A percentile compares a stretch with the other conserved stretches of the same genome.
phyloP scores from a whole-genome alignment of 2,329 filamentous ascomycete genomes.

The Coniochaeta sp. region DNA sequence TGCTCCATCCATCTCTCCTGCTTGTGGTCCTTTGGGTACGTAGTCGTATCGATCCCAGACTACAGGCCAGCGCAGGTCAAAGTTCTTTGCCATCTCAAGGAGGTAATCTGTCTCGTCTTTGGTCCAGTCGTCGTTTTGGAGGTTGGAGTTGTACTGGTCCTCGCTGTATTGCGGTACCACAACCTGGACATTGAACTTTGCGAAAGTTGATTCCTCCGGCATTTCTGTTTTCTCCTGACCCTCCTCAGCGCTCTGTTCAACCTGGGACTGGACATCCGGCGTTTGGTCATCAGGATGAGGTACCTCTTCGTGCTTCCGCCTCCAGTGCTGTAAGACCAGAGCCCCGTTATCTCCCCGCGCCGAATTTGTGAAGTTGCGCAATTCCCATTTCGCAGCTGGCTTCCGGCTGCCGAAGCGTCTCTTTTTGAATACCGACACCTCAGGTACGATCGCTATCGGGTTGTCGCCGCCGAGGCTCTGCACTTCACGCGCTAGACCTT shows the following conservation, averaged over 20 bases:
- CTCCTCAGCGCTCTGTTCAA: conserved; percentile 20
- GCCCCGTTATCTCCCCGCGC: conserved; percentile 58
- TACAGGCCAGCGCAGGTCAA: conserved; percentile 82
- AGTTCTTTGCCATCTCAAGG: conserved; percentile 66
- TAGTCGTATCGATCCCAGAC: conserved; percentile 92
- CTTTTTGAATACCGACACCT: conserved; percentile 53
- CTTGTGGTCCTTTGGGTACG: conserved; percentile 33
- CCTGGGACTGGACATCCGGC: conserved; percentile 20
- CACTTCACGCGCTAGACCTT: conserved; percentile 58
- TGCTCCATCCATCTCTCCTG: conserved; percentile 35
- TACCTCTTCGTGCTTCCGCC: conserved; percentile 47
- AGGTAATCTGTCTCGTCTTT: conserved; percentile 93
- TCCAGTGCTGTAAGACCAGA: conserved; percentile 75
- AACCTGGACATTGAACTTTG: conserved; percentile 81
- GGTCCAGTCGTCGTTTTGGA: conserved; percentile 75
- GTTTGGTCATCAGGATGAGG: conserved; percentile 23
- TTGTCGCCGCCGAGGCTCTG: conserved; percentile 60
- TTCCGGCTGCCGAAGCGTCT: conserved; percentile 46
- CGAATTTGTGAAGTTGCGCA: conserved; percentile 67
- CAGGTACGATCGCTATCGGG: conserved; percentile 59
- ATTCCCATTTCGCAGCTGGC: conserved; percentile 56
- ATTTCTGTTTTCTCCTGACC: conserved; percentile 16
- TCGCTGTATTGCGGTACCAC: conserved; percentile 76
- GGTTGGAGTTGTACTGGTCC: conserved; percentile 71
- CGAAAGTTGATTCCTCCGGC: conserved; percentile 58